Base-by-base conservation (phyloP, 257 asterid species). In the Anisodus tanguticus region DNA sequence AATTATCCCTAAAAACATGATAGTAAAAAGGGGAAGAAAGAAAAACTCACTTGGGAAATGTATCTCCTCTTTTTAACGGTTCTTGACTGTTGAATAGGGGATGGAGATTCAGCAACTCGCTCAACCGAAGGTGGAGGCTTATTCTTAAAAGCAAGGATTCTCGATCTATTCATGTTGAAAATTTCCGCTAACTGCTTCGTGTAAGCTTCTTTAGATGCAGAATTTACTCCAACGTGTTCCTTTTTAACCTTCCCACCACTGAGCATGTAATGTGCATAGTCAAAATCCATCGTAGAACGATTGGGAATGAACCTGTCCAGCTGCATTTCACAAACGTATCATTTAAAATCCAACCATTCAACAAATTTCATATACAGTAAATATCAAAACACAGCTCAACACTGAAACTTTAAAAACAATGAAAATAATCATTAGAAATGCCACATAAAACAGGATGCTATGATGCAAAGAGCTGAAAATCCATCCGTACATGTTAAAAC, bases 221-320 rank as follows among this genome's bases (percentile, higher is more conserved):
- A 88, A 85, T 57, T 83, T 16, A 76, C 83, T 43, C 92, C 86
- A 11, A 97, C 93, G 64, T 91, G 92, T 88, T 93, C 95, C 98
- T 95, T 95, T 89, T 93, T 97, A 88, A 91, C 92, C 89, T 87
- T 89, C 62, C 93, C 91, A 87, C 64, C 64, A 6, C 98, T 94
- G 8, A 96, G 92, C 98, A 96, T 96, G 92, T 87, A 91, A 86
- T 90, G 98, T 4, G 98, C 99, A 54, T 89, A 96, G 81, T 93
- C 98, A 6, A 94, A 90, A 84, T 96, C 98, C 93, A 97, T 97
- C 0, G 98, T 98, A 6, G 98, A 97, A 81, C 98, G 91, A 81
- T 97, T 97, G 8, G 99, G 99, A 51, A 96, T 95, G 89, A 96
- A 96, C 82, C 98, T 93, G 82, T 96, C 99, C 93, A 94, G 88